These are phyloP conservation scores for Oldenlandia corymbosa DNA, from an alignment of 257 asterid species.

Conservation along the genomic window DNA sequence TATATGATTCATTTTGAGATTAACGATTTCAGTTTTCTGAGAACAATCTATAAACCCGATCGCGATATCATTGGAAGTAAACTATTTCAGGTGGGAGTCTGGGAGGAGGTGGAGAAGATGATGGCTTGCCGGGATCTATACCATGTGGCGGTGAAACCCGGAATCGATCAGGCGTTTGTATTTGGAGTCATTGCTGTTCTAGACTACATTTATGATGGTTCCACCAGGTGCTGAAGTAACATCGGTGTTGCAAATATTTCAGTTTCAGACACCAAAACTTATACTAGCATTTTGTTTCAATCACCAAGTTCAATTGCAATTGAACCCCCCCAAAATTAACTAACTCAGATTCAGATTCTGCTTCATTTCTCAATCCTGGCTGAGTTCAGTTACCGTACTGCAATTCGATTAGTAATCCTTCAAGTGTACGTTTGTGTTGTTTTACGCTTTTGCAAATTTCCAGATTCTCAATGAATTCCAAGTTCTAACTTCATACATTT, in stretches of 20 bases:
- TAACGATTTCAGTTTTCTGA: not conserved
- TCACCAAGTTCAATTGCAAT: not conserved
- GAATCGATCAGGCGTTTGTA: constrained; percentile 80
- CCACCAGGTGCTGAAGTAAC: constrained; percentile 55
- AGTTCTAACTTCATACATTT: too few species aligned
- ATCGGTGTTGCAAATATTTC: not conserved
- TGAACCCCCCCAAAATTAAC: too few species aligned
- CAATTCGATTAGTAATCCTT: not conserved
- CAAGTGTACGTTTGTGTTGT: not conserved
- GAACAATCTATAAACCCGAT: not conserved
- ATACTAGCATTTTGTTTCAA: too few species aligned
- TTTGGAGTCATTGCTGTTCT: constrained; percentile 81
- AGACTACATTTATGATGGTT: constrained; percentile 80
- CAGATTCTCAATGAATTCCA: constrained; percentile 7
- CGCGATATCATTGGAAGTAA: too few species aligned
- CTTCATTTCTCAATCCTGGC: too few species aligned
- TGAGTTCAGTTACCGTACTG: not conserved
- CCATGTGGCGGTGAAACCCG: constrained; percentile 58
- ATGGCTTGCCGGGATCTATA: constrained; percentile 57
- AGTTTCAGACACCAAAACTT: not conserved
- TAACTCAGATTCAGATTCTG: too few species aligned
- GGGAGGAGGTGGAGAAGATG: constrained; percentile 37
- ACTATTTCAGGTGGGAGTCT: constrained; percentile 58
- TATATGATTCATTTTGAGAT: too few species aligned
- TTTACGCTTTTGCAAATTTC: not conserved